Base-by-base conservation (phyloP, 345 rosid genomes). In the Lagerstroemia speciosa region DNA sequence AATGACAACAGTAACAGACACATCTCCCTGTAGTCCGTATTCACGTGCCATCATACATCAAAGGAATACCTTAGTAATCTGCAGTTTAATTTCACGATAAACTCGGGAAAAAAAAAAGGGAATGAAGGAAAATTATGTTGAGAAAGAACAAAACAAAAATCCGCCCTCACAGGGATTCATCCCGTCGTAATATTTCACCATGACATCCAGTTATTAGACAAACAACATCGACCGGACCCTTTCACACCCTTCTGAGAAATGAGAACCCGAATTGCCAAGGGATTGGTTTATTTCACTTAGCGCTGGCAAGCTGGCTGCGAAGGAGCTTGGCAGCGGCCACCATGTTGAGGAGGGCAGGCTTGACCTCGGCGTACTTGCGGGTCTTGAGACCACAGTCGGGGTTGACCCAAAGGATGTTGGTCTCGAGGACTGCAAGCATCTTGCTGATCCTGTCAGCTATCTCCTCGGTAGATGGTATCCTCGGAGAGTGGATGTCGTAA, bases 341-440 rank as follows among this genome's bases (percentile, higher is more conserved):
- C 98, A 91, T 87, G 90, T 84, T 83, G 64, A 69, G 73, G 69
- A 93, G 90, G 30, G 98, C 97, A 8, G 96, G 98, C 77, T 86
- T 93, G 64, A 93, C 98, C 80, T 93, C 97, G 0, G 83, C 10
- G 77, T 91, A 91, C 84, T 91, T 93, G 63, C 96, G 89, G 58
- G 97, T 93, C 86, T 93, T 93, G 72, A 93, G 86, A 38, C 98
- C 97, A 64, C 97, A 91, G 84, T 93, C 97, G 12, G 98, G 98
- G 86, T 93, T 93, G 30, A 93, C 97, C 98, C 97, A 93, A 82
- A 93, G 74, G 82, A 93, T 78, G 89, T 87, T 88, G 72, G 78
- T 82, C 77, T 90, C 97, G 0, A 90, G 89, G 55, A 90, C 97
- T 0, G 97, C 95, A 74, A 93, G 98, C 98, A 92, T 92, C 82